A percentile compares a stretch with the other conserved stretches of the same genome.
Evolutionary conservation across 2,329 filamentous ascomycete species (phyloP).

Genomic region (Trichophyton verrucosum): DNA sequence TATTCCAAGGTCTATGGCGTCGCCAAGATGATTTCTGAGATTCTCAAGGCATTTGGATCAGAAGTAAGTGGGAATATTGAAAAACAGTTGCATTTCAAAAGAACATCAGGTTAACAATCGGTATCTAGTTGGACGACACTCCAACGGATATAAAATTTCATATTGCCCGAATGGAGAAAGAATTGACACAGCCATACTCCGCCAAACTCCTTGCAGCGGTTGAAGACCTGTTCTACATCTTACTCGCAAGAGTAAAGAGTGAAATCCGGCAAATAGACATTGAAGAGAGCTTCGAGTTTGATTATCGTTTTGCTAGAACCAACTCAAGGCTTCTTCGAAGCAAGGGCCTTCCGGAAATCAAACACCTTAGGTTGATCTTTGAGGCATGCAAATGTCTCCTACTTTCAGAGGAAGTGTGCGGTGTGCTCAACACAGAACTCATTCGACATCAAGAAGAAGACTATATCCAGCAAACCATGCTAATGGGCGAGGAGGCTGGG

Average conservation of each 20-base stretch:
- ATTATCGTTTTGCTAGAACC: conserved; percentile 14
- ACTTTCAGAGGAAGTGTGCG: conserved; percentile 20
- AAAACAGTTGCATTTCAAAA: not conserved
- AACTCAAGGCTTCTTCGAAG: conserved; percentile 12
- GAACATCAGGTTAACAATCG: conserved; percentile 7
- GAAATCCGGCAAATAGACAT: conserved; percentile 28
- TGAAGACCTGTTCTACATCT: conserved; percentile 27
- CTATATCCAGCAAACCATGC: conserved; percentile 19
- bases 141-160: conserved; percentile 21
- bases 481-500: conserved; percentile 11
- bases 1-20: conserved; percentile 25
- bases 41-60: conserved; percentile 23
- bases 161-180: conserved; percentile 21
- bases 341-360: conserved; percentile 21
- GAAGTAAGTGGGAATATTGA: conserved; percentile 19
- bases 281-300: conserved; percentile 21
- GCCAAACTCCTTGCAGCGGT: conserved; percentile 22
- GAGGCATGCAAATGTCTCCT: conserved; percentile 24
- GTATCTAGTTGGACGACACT: conserved; percentile 21
- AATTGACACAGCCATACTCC: conserved; percentile 20
- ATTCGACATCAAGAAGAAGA: conserved; percentile 21
- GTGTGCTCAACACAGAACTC: conserved; percentile 17
- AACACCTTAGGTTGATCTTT: conserved; percentile 25
- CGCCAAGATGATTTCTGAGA: conserved; percentile 24
- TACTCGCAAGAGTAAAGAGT: conserved; percentile 26